phyloP scores from a whole-genome alignment of 2,329 filamentous ascomycete genomes.

The Sarocladium brachiariae region DNA sequence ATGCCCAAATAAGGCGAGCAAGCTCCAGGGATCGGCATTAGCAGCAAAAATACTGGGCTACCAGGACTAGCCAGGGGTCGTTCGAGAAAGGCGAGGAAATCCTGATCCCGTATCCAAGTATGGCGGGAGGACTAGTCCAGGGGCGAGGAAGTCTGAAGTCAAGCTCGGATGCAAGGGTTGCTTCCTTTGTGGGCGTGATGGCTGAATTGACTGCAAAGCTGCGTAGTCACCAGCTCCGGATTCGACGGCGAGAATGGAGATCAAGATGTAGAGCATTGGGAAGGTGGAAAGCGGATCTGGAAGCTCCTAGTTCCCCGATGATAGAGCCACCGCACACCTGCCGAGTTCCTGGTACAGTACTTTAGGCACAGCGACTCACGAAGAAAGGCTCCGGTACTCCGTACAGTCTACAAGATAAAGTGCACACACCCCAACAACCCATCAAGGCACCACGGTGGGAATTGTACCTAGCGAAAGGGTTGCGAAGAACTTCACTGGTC shows the following conservation, averaged over 20 bases:
- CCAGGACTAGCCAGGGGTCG: background rate
- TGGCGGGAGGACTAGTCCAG: background rate
- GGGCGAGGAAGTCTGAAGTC: background rate
- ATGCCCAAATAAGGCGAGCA: constrained; percentile 9
- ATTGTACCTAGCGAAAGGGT: too few relatives aligned
- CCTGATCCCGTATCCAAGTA: background rate
- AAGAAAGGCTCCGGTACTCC: background rate
- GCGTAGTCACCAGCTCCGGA: background rate
- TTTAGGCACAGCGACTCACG: background rate
- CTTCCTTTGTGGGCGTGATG: background rate
- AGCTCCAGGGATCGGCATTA: constrained; percentile 1
- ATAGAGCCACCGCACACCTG: background rate
- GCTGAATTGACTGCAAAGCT: background rate
- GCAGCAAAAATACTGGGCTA: constrained; percentile 1
- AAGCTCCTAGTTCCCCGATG: background rate
- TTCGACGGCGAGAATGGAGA: background rate
- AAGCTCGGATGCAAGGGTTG: too few relatives aligned
- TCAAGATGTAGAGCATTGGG: background rate
- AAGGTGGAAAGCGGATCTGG: constrained; percentile 6
- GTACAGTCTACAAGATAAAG: background rate
- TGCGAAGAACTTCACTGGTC: too few relatives aligned
- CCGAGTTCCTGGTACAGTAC: constrained; percentile 1
- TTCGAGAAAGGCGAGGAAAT: background rate
- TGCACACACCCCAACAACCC: background rate
- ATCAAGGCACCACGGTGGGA: background rate